Percentiles rank a stretch among this genome's conserved stretches.
phyloP scores from a whole-genome alignment of 2,329 filamentous ascomycete species.

The Pseudomassariella vexata region DNA sequence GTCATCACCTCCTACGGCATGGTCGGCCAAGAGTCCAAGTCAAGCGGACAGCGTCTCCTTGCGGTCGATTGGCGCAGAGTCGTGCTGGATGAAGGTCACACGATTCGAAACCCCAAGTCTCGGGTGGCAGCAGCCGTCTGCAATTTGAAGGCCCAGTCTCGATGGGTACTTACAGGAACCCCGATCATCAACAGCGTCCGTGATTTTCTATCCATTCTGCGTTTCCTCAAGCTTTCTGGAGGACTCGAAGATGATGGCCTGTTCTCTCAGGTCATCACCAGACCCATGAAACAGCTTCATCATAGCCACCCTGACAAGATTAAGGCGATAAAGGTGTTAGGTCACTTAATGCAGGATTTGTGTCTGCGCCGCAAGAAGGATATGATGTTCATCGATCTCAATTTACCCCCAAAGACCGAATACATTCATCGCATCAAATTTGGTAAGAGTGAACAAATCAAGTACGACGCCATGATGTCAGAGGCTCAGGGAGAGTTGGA shows the following conservation, averaged over 20 bases:
- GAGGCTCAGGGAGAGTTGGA: constrained; percentile 70
- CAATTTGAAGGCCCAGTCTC: constrained; percentile 60
- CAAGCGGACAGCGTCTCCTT: constrained; percentile 34
- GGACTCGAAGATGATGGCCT: constrained; percentile 68
- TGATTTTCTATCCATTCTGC: constrained; percentile 74
- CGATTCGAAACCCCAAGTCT: constrained; percentile 70
- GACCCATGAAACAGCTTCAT: constrained; percentile 35
- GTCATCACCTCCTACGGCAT: constrained; percentile 83
- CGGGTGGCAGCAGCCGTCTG: constrained; percentile 66
- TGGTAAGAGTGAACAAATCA: constrained; percentile 64
- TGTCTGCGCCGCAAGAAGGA: constrained; percentile 80
- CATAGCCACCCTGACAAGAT: constrained; percentile 5
- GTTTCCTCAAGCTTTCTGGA: constrained; percentile 70
- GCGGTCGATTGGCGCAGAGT: constrained; percentile 67
- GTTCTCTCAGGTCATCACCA: constrained; percentile 67
- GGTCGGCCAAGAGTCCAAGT: constrained; percentile 59
- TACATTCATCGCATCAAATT: constrained; percentile 73
- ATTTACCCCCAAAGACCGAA: constrained; percentile 70
- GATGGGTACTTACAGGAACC: constrained; percentile 77
- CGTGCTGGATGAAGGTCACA: constrained; percentile 79
- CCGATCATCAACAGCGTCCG: constrained; percentile 79
- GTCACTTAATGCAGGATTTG: constrained; percentile 76
- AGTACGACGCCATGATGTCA: constrained; percentile 68
- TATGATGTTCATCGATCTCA: constrained; percentile 81
- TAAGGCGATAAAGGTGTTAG: constrained; percentile 51